Evolutionary conservation across 2,329 filamentous ascomycete genomes (phyloP).

Genomic region (Aulographum hederae): DNA sequence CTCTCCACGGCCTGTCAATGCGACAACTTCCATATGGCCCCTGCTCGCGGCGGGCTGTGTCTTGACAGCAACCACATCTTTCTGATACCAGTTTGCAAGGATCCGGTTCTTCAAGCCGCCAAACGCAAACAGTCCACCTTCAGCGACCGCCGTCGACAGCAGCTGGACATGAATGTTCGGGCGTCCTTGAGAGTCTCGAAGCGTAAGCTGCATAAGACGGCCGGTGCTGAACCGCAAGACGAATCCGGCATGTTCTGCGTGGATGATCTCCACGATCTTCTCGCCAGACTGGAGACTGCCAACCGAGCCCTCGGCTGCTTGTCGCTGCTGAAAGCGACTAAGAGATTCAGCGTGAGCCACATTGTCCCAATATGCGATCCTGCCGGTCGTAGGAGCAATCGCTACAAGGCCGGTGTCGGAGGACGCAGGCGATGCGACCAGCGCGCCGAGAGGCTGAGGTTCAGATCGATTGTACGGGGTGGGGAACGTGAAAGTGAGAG

Average conservation of each 20-base stretch:
- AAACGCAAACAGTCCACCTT: constrained; percentile 53
- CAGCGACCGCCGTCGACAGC: constrained; percentile 42
- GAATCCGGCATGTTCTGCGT: constrained; percentile 75
- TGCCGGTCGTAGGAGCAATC: constrained; percentile 67
- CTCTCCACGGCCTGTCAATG: constrained; percentile 58
- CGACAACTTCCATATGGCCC: constrained; percentile 70
- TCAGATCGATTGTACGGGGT: constrained; percentile 51
- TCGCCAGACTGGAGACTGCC: constrained; percentile 62
- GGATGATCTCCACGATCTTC: constrained; percentile 55
- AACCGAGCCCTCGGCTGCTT: constrained; percentile 59
- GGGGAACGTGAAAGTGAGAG: constrained; percentile 64
- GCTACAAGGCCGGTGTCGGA: constrained; percentile 63
- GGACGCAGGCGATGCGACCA: constrained; percentile 50
- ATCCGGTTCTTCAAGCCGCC: constrained; percentile 66
- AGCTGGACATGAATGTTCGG: constrained; percentile 64
- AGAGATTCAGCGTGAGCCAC: constrained; percentile 76
- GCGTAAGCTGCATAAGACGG: constrained; percentile 66
- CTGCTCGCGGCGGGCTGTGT: constrained; percentile 53
- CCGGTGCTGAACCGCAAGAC: constrained; percentile 72
- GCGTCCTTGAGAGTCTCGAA: constrained; percentile 75
- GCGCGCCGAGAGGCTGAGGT: constrained; percentile 61
- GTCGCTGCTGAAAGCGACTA: constrained; percentile 66
- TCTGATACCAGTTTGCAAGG: constrained; percentile 23
- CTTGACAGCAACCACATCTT: constrained; percentile 28
- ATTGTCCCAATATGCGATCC: constrained; percentile 88